Base-by-base conservation (phyloP, 129 eudicot species). In the Saussurea involucrata region DNA sequence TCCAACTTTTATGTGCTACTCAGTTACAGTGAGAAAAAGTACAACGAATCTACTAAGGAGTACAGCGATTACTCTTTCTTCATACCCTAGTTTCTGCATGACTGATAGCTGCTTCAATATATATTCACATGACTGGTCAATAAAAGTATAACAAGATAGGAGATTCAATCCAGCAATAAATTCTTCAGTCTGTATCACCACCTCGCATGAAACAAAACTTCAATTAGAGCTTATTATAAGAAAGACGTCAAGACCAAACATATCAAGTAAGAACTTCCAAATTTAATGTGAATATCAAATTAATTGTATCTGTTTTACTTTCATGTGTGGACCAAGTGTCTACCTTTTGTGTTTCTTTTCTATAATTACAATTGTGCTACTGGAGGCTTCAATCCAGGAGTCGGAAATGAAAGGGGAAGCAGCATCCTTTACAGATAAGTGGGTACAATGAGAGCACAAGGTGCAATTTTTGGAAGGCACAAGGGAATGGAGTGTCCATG, bases 81-180 rank as follows among this genome's bases (percentile, higher is more conserved):
- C 87, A 71, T 92, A 95, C 97, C 99, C 89, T 78, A 71, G 88
- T 68, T 92, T 95, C 76, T 92, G 96, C 97, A 95, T 88, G 58
- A 70, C 81, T 4, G 99, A 90, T 66, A 95, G 90, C 78, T 89
- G 90, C 91, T 89, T 88, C 64, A 67, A 66, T 64, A 92, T 78
- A 60, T 88, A 86, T 61, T 95, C 97, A 73, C 99, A 95, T 67
- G 88, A 79, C 65, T 92, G 82, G 78, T 92, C 99, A 73, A 95
- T 81, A 55, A 92, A 95, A 21, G 83, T 92, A 73, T 95, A 95
- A 72, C 92, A 88, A 69, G 88, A 83, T 76, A 88, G 72, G 71
- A 90, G 75, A 76, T 78, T 81, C 83, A 86, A 73, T 63, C 93
- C 97, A 76, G 86, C 84, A 20, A 95, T 69, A 80, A 86, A 90